Evolutionary conservation across 257 asterid species (phyloP).

Genomic region (Craterostigma plantagineum): DNA sequence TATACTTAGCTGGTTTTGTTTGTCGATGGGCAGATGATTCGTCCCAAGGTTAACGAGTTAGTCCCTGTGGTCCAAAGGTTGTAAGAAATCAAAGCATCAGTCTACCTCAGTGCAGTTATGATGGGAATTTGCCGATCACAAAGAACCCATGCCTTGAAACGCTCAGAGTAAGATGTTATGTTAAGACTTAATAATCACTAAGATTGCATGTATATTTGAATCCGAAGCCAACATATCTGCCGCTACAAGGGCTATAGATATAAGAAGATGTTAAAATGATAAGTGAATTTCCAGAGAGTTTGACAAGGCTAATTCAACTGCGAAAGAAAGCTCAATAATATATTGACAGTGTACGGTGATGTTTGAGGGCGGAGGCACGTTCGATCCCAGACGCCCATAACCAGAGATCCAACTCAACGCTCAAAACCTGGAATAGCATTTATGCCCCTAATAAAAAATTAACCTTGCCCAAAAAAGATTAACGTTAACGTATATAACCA

Average conservation of each 20-base stretch:
- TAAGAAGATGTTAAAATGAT: no score
- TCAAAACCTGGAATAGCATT: conserved; percentile 47
- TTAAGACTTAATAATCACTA: not conserved
- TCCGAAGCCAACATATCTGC: no score
- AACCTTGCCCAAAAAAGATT: conserved; percentile 1
- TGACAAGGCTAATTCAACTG: no score
- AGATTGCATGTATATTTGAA: no score
- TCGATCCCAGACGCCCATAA: conserved; percentile 70
- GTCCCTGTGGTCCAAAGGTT: conserved; percentile 54
- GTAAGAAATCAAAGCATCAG: conserved; percentile 42
- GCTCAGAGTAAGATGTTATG: not conserved
- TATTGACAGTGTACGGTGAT: conserved; percentile 78
- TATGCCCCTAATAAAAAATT: not conserved
- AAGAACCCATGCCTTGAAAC: conserved; percentile 34
- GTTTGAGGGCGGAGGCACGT: conserved; percentile 45
- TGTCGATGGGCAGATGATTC: conserved; percentile 54
- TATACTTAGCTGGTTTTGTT: not conserved
- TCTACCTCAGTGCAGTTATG: conserved; percentile 75
- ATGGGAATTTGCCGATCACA: conserved; percentile 69
- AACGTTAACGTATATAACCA: conserved; percentile 1
- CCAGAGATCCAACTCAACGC: conserved; percentile 96
- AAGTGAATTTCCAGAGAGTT: no score
- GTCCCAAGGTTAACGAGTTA: conserved; percentile 15
- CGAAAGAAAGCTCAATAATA: conserved; percentile 34
- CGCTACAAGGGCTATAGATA: no score